phyloP scores from a whole-genome alignment of 306 rosid genomes.

The Casuarina glauca region DNA sequence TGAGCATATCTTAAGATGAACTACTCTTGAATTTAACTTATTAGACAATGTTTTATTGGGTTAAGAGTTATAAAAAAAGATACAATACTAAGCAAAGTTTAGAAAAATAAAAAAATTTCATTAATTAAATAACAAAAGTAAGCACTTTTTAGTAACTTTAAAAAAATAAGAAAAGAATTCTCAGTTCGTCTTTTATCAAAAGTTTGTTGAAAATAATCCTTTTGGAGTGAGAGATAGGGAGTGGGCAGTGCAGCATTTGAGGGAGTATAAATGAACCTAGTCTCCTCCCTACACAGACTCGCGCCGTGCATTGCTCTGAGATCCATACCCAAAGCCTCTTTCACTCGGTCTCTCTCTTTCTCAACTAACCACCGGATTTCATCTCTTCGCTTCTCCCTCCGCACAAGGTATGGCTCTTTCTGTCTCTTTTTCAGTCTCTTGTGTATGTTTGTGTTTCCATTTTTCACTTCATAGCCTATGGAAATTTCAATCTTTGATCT shows the following conservation, averaged over 20 bases:
- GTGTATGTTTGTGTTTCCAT: not conserved
- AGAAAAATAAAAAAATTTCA: too few species aligned
- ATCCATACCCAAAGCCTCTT: too few species aligned
- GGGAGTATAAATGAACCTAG: constrained; percentile 32
- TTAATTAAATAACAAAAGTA: too few species aligned
- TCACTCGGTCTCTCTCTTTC: constrained; percentile 22
- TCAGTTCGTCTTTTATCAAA: too few species aligned
- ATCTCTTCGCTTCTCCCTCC: constrained; percentile 27
- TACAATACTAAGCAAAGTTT: too few species aligned
- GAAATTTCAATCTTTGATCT: not conserved
- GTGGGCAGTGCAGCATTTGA: not conserved
- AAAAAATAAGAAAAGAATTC: too few species aligned
- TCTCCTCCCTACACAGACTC: constrained; percentile 20
- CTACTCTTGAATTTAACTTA: too few species aligned
- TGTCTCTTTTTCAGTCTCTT: not conserved
- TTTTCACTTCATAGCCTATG: not conserved
- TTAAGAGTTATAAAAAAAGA: too few species aligned
- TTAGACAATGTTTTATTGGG: too few species aligned
- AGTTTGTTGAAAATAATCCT: too few species aligned
- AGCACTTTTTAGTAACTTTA: too few species aligned
- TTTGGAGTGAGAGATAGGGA: not conserved
- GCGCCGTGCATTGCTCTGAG: constrained; percentile 19
- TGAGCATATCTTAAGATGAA: too few species aligned
- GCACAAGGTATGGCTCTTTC: constrained; percentile 29
- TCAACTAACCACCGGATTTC: constrained; percentile 15